phyloP scores from a whole-genome alignment of 2,329 filamentous ascomycete genomes.

The Colletotrichum nymphaeae region DNA sequence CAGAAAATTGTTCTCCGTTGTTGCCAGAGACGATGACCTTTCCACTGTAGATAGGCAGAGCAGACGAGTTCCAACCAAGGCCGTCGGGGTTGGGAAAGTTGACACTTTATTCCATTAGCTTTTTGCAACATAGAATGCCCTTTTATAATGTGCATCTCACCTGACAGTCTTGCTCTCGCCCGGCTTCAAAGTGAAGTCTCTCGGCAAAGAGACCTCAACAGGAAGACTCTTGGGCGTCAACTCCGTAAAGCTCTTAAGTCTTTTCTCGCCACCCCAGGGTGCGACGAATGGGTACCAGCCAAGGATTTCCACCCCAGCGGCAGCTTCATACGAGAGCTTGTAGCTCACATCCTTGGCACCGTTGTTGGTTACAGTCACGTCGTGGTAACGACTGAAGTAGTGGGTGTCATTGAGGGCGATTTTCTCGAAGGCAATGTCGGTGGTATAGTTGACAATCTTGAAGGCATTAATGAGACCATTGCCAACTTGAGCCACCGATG shows the following conservation, averaged over 20 bases:
- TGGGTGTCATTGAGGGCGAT: conserved; percentile 58
- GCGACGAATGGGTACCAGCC: conserved; percentile 32
- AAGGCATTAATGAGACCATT: conserved; percentile 55
- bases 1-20: conserved; percentile 46
- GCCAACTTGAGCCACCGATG: conserved; percentile 52
- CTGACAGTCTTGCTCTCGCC: conserved; percentile 41
- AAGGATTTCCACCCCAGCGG: conserved; percentile 50
- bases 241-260: conserved; percentile 39
- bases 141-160: conserved; percentile 22
- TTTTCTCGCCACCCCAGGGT: conserved; percentile 25
- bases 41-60: conserved; percentile 47
- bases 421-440: conserved; percentile 49
- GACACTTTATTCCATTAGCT: conserved; percentile 33
- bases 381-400: conserved; percentile 45
- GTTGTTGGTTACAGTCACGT: conserved; percentile 49
- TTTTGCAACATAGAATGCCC: too few relatives aligned
- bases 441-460: conserved; percentile 52
- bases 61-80: conserved; percentile 42
- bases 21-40: conserved; percentile 45
- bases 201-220: conserved; percentile 38
- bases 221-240: conserved; percentile 37
- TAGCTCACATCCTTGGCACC: conserved; percentile 48
- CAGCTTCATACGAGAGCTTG: conserved; percentile 42
- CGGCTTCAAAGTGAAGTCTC: conserved; percentile 40
- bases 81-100: conserved; percentile 43